Conservation (phyloP, 208 protist genomes). For the Leishmania arabica region DNA sequence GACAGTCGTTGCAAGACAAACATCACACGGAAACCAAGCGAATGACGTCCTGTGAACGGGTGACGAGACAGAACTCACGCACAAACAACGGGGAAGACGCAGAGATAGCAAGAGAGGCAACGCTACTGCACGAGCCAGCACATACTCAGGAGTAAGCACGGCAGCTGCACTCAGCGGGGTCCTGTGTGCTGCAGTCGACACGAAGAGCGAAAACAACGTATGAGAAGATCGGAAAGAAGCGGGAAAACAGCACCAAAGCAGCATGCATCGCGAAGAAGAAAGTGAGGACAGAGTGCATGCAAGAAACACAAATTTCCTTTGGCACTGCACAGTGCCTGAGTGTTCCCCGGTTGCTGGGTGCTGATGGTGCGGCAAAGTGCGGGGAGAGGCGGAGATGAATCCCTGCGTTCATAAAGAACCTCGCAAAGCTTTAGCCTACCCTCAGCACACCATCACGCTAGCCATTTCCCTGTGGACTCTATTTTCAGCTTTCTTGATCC, state of each 20-base stretch:
- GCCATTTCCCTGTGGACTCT: background rate
- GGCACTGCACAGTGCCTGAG: background rate
- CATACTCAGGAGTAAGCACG: background rate
- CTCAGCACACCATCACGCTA: background rate
- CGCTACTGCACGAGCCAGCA: background rate
- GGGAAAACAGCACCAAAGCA: background rate
- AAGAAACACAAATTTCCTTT: background rate
- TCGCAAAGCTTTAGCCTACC: background rate
- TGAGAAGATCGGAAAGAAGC: background rate
- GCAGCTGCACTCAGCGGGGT: background rate
- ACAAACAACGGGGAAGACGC: background rate
- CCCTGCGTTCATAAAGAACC: background rate
- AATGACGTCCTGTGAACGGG: too few relatives aligned
- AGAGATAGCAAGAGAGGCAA: constrained; percentile 1
- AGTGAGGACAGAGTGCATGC: background rate
- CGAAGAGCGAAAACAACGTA: background rate
- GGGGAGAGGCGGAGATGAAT: background rate
- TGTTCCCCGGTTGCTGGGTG: background rate
- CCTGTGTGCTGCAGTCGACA: background rate
- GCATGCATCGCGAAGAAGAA: background rate
- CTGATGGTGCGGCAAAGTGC: background rate
- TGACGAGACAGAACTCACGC: background rate
- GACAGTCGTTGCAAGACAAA: background rate
- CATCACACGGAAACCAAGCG: background rate
- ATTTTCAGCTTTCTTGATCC: background rate